These are phyloP conservation scores for Blastomyces gilchristii DNA, from an alignment of 2,329 filamentous ascomycete genomes.

Conservation along the genomic window DNA sequence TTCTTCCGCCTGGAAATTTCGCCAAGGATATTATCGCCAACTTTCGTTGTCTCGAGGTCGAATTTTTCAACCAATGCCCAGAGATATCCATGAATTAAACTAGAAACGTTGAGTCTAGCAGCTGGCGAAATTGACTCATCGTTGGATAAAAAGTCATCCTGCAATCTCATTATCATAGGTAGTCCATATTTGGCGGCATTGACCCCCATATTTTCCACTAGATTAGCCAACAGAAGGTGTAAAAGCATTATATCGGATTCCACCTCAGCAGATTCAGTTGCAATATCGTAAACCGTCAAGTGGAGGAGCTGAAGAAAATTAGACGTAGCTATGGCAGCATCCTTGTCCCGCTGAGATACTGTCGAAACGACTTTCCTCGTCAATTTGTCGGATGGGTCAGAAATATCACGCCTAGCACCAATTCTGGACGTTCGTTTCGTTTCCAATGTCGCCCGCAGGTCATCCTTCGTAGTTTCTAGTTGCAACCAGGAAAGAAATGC, in stretches of 20 bases:
- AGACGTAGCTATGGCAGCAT: conserved; percentile 41
- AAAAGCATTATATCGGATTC: conserved; percentile 67
- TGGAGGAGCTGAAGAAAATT: conserved; percentile 75
- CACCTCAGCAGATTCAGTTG: conserved; percentile 59
- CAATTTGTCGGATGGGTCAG: conserved; percentile 29
- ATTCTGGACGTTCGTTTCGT: conserved; percentile 37
- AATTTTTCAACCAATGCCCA: conserved; percentile 70
- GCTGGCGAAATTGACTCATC: conserved; percentile 36
- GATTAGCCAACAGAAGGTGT: conserved; percentile 62
- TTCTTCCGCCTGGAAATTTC: conserved; percentile 66
- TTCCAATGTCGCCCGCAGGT: conserved; percentile 55
- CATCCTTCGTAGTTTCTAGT: conserved; percentile 60
- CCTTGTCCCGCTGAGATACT: conserved; percentile 52
- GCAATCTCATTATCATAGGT: conserved; percentile 79
- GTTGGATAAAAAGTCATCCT: conserved; percentile 58
- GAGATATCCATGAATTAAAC: conserved; percentile 80
- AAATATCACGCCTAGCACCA: conserved; percentile 34
- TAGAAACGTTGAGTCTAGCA: conserved; percentile 69
- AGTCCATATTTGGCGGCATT: conserved; percentile 70
- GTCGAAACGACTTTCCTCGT: conserved; percentile 59
- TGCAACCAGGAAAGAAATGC: conserved; percentile 75
- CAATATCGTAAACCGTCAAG: conserved; percentile 80
- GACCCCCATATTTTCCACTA: conserved; percentile 69
- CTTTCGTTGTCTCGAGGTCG: conserved; percentile 57
- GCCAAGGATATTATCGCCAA: conserved; percentile 60